Base-by-base conservation (phyloP, 208 protist genomes). In the Porcisia hertigi region DNA sequence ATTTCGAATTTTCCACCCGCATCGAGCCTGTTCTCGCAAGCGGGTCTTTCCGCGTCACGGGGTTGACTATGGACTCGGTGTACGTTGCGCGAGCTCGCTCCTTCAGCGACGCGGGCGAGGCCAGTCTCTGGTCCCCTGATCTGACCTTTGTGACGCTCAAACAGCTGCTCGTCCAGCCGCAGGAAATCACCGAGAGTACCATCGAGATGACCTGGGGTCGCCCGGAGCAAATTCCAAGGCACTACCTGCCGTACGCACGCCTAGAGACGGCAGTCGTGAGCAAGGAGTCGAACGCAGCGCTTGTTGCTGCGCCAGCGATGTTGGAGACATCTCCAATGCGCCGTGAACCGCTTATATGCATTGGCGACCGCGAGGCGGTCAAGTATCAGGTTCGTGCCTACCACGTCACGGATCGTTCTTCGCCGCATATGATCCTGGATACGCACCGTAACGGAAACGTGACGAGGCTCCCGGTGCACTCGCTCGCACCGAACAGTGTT, bases 191-290 rank as follows among this genome's bases (percentile, higher is more conserved):
- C 18, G 94, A 98, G 84, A 86, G 87, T 39, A 78, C 82, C 39
- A 85, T 96, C 47, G 79, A 83, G 41, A 45, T 96, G 34, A 74
- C 86, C 63, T 98, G 94, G 94, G 86, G 83, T 20, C 86, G 94
- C 12, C 75, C 81, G 16, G 85, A 87, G 79, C 92, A 96, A 80
- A 74, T 54, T 59, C 78, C 86, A 25, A 80, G 77, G 69, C 58
- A 73, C 14, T 89, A 89, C 81, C 41, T 66, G n/a, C 4, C 49
- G 43, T 36, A 58, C 39, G 25, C 23, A 39, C 73, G 39, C 55
- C 30, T 73, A 63, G 69, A 60, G n/a, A 63, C 49, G 11, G 25
- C 67, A 11, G 12, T 36, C 47, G 30, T 30, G 30, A 25, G n/a
- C 25, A 36, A 36, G 52, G 57, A 69, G 39, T 34, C 36, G 30